Conservation (phyloP, 805 yeast genomes). For the Zygosaccharomyces gambellarensis region DNA sequence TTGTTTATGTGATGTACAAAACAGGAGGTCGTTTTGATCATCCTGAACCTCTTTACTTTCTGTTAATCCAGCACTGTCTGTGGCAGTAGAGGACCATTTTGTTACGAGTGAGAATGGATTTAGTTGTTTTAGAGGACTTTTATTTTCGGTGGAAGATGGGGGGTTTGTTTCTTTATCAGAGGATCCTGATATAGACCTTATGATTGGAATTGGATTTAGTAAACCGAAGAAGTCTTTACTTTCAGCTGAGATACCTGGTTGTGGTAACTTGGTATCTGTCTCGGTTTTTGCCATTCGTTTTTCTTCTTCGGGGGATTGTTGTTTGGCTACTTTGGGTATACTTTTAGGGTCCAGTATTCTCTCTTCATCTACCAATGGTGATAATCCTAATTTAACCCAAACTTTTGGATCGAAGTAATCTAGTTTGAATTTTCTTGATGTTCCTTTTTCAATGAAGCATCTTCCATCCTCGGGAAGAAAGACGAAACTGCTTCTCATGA, state of each 20-base stretch:
- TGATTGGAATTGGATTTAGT: conserved; percentile 14
- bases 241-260: conserved; percentile 14
- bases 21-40: conserved; percentile 12
- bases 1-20: conserved; percentile 40
- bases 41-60: conserved; percentile 6
- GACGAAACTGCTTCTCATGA: conserved; percentile 79
- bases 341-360: conserved; percentile 11
- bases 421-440: conserved; percentile 53
- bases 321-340: conserved; percentile 1
- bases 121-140: conserved; percentile 4
- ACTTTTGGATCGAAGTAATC: conserved; percentile 77
- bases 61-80: conserved; percentile 8
- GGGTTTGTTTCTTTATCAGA: not conserved
- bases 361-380: conserved; percentile 58
- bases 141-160: not conserved
- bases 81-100: conserved; percentile 7
- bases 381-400: conserved; percentile 72
- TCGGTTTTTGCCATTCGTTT: conserved; percentile 12
- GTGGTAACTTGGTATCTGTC: conserved; percentile 5
- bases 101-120: conserved; percentile 10
- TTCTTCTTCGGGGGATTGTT: conserved; percentile 2
- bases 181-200: conserved; percentile 12
- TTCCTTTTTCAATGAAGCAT: conserved; percentile 60
- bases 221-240: conserved; percentile 12
- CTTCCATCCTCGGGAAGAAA: conserved; percentile 75